Base-by-base conservation (phyloP, 805 yeast genomes). In the Myxozyma mucilagina region DNA sequence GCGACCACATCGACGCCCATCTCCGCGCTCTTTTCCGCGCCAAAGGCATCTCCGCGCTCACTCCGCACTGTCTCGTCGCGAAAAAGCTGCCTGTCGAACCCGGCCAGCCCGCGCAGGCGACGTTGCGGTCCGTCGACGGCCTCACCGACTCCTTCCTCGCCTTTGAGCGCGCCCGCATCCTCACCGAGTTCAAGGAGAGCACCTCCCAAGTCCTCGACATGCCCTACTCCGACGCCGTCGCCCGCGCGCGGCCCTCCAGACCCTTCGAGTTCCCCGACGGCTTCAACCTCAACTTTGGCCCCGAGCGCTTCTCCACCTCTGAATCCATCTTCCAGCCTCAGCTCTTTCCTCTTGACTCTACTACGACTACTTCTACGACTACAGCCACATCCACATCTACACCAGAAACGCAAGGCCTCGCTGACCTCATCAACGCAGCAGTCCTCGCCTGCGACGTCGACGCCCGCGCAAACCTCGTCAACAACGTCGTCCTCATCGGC, bases 1-100 rank as follows among this genome's bases (percentile, higher is more conserved):
- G 97, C 9, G 93, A 91, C 72, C 92, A 87, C 72, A 73, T 89
- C 57, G 88, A 87, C 72, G 78, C 83, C 54, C 89, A 88, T 74
- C 77, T 85, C 1, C 73, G 81, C 65, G 77, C 82, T 53, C 82
- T 75, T 68, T 79, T 80, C 63, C 74, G 77, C 59, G 66, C 75
- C 44, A 73, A 72, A 60, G 61, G 72, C 53, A 75, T 76, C 51
- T n/a, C n/a, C n/a, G 60, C 70, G 24, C 68, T 71, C 18, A 71
- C 72, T 14, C 75, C 77, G 5, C 72, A 72, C 16, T 75, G 71
- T 59, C 70, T 73, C 59, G 71, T 80, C 42, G 53, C 72, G 35
- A 76, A 74, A 64, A 76, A 74, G 67, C 70, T 60, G 29, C 68
- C 71, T 43, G 69, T 71, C 16, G 75, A 77, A 59, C 68, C 78